Percentiles rank a stretch among this genome's conserved stretches.
Evolutionary conservation across 2,329 filamentous ascomycete species (phyloP).

Genomic region (Arthrobotrys pseudoclavata): DNA sequence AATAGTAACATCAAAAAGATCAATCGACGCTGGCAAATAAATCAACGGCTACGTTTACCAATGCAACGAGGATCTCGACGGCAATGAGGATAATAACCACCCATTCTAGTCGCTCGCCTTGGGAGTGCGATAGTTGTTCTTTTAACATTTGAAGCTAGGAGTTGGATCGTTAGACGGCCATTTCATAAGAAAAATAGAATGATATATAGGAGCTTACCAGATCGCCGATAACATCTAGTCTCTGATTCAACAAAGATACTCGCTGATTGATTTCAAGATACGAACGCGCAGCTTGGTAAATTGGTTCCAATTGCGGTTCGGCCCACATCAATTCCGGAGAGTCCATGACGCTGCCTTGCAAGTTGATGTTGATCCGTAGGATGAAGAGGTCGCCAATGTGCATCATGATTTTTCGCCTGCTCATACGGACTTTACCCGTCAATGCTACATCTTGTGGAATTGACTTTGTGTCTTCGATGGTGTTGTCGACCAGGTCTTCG

Average conservation of each 20-base stretch:
- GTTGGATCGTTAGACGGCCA: neutral
- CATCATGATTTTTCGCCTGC: slow-evolving; percentile 95
- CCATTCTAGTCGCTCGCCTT: slow-evolving; percentile 90
- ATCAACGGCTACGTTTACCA: slow-evolving; percentile 97
- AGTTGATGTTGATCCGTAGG: slow-evolving; percentile 94
- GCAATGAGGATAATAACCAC: slow-evolving; percentile 96
- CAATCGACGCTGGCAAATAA: slow-evolving; percentile 67
- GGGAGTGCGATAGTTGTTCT: slow-evolving; percentile 92
- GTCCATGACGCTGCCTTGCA: slow-evolving; percentile 95
- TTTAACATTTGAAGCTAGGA: slow-evolving; percentile 83
- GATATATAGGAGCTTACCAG: slow-evolving; percentile 66
- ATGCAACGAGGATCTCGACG: slow-evolving; percentile 92
- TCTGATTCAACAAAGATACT: slow-evolving; percentile 87
- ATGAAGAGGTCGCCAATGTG: slow-evolving; percentile 99
- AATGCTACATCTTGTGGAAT: slow-evolving; percentile 92
- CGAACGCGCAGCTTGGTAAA: slow-evolving; percentile 93
- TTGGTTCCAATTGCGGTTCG: slow-evolving; percentile 93
- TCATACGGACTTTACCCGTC: slow-evolving; percentile 91
- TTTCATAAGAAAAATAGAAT: neutral
- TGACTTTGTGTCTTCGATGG: slow-evolving; percentile 91
- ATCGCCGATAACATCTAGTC: slow-evolving; percentile 93
- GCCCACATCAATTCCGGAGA: slow-evolving; percentile 99
- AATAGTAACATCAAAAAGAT: neutral
- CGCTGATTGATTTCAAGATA: slow-evolving; percentile 99
- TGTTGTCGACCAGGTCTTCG: slow-evolving; percentile 93